Evolutionary conservation across 768 basidiomycete genomes (phyloP).

Genomic region (Neoboletus magnificus): DNA sequence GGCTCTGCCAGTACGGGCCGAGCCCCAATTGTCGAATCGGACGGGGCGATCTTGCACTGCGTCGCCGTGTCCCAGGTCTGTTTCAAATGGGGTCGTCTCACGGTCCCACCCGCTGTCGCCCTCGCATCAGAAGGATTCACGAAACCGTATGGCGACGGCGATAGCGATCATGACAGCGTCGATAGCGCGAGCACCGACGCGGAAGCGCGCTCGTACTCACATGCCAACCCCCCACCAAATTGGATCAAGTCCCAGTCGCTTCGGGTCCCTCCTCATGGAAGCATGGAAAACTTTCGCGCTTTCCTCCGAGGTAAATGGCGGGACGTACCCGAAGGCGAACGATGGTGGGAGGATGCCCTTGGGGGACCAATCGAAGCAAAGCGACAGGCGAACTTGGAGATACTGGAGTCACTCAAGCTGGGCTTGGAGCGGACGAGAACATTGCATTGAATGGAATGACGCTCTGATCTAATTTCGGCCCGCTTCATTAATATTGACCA

Average conservation of each 20-base stretch:
- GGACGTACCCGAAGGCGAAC: slow-evolving; percentile 50
- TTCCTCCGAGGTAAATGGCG: slow-evolving; percentile 62
- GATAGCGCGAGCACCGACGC: background rate
- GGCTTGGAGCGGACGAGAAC: slow-evolving; percentile 21
- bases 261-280: slow-evolving; percentile 22
- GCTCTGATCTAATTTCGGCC: background rate
- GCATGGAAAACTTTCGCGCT: slow-evolving; percentile 25
- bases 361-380: slow-evolving; percentile 44
- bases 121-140: slow-evolving; percentile 59
- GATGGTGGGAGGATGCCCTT: slow-evolving; percentile 70
- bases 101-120: slow-evolving; percentile 64
- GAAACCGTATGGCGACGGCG: slow-evolving; percentile 13
- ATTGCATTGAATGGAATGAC: slow-evolving; percentile 2
- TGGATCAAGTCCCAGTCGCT: slow-evolving; percentile 26
- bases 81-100: slow-evolving; percentile 70
- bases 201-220: slow-evolving; percentile 32
- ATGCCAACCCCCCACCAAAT: slow-evolving; percentile 24
- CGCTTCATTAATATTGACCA: background rate
- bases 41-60: slow-evolving; percentile 60
- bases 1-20: background rate
- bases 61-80: slow-evolving; percentile 60
- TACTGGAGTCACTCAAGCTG: slow-evolving; percentile 19
- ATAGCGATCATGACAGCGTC: background rate
- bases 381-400: slow-evolving; percentile 23
- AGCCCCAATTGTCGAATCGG: slow-evolving; percentile 28